A percentile compares a stretch with the other conserved stretches of the same genome.
phyloP scores from a whole-genome alignment of 108 stramenopile species.

The Aurantiochytrium sp. region DNA sequence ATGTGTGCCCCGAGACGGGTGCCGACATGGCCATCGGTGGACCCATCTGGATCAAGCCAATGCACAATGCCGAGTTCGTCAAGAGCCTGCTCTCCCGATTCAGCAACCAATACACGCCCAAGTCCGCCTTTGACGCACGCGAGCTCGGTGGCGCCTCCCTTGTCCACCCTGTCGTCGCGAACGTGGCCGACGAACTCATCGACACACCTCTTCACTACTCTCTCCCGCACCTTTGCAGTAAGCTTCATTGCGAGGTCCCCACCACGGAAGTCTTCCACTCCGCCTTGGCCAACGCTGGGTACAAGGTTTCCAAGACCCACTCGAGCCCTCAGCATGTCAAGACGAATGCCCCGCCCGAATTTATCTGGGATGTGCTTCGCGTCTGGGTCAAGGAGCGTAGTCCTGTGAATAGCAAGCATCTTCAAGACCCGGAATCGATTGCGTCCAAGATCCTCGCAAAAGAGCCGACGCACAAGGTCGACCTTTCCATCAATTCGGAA shows the following conservation, averaged over 20 bases:
- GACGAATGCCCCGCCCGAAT: constrained; percentile 80
- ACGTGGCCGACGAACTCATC: constrained; percentile 77
- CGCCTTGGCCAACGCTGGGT: constrained; percentile 81
- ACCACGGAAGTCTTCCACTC: constrained; percentile 63
- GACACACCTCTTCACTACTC: constrained; percentile 85
- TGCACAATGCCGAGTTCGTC: constrained; percentile 79
- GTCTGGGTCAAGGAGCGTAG: constrained; percentile 67
- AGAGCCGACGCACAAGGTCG: constrained; percentile 55
- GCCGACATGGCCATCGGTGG: constrained; percentile 77
- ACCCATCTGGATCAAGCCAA: constrained; percentile 84
- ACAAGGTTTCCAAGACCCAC: constrained; percentile 79
- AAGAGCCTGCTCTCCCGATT: constrained; percentile 60
- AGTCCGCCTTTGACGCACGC: neutral
- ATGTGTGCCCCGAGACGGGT: constrained; percentile 61
- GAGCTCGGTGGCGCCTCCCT: constrained; percentile 54
- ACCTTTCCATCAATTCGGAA: constrained; percentile 56
- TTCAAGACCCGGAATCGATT: constrained; percentile 22
- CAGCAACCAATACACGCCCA: constrained; percentile 35
- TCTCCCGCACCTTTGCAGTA: constrained; percentile 63
- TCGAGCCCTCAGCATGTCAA: constrained; percentile 86
- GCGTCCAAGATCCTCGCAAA: constrained; percentile 63
- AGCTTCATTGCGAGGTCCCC: constrained; percentile 63
- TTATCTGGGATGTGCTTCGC: constrained; percentile 85
- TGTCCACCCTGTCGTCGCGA: constrained; percentile 72
- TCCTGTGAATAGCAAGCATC: constrained; percentile 46